These are phyloP conservation scores for Hansenula lynferdii DNA, from an alignment of 1,139 yeast genomes.

Conservation along the genomic window DNA sequence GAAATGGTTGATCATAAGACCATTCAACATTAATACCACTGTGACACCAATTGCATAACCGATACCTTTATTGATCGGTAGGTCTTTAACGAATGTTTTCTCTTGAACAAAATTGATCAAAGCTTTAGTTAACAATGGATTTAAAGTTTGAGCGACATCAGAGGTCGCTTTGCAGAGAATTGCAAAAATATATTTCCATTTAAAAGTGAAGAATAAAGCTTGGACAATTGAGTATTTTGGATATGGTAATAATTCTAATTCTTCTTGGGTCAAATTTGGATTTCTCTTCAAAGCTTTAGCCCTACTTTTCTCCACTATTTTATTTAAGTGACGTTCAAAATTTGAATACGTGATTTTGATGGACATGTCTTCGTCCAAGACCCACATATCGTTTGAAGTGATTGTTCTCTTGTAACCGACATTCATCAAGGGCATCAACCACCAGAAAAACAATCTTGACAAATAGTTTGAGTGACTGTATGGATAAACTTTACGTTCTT, in stretches of 20 bases:
- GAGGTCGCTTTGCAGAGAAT: conserved; percentile 38
- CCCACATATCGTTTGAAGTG: conserved; percentile 57
- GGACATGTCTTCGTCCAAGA: conserved; percentile 44
- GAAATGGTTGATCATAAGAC: conserved; percentile 50
- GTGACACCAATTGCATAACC: conserved; percentile 55
- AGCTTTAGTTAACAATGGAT: conserved; percentile 47
- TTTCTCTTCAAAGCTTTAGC: conserved; percentile 18
- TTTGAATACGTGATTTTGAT: conserved; percentile 40
- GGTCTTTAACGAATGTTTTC: conserved; percentile 26
- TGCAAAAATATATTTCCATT: conserved; percentile 42
- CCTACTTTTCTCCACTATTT: conserved; percentile 31
- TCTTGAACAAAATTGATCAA: conserved; percentile 43
- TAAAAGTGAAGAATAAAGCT: conserved; percentile 55
- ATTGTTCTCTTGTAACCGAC: conserved; percentile 68
- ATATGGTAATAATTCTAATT: conserved; percentile 26
- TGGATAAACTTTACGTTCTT: conserved; percentile 48
- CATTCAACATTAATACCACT: conserved; percentile 36
- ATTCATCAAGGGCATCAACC: conserved; percentile 56
- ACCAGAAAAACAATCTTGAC: conserved; percentile 41
- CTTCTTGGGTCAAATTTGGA: conserved; percentile 25
- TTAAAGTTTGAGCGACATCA: conserved; percentile 47
- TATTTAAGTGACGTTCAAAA: conserved; percentile 36
- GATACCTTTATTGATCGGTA: conserved; percentile 39
- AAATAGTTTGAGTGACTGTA: conserved; percentile 29
- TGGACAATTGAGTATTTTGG: conserved; percentile 37